These are phyloP conservation scores for Neurospora sp. DNA, from an alignment of 2,329 filamentous ascomycete species.

Conservation along the genomic window DNA sequence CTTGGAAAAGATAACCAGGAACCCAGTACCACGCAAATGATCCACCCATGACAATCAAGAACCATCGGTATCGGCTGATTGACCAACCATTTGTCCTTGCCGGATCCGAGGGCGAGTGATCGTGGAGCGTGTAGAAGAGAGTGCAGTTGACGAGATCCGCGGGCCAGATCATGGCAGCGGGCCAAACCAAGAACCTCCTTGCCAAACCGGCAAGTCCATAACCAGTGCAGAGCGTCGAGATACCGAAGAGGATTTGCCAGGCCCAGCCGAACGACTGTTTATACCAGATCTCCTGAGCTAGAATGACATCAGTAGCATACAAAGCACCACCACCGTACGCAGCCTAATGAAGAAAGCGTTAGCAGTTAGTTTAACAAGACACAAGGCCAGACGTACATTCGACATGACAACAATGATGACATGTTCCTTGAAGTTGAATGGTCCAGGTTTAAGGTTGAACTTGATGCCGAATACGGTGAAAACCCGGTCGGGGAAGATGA, in stretches of 20 bases:
- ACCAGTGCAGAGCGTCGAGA: slow-evolving; percentile 54
- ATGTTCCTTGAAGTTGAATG: slow-evolving; percentile 54
- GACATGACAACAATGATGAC: slow-evolving; percentile 55
- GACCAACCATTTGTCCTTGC: slow-evolving; percentile 47
- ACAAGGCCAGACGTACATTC: slow-evolving; percentile 36
- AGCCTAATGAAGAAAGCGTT: slow-evolving; percentile 28
- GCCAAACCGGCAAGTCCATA: slow-evolving; percentile 53
- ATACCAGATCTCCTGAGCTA: slow-evolving; percentile 47
- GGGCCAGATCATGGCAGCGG: slow-evolving; percentile 57
- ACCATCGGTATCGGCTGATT: slow-evolving; percentile 54
- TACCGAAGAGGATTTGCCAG: slow-evolving; percentile 49
- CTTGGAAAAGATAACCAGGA: slow-evolving; percentile 46
- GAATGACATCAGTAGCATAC: slow-evolving; percentile 45
- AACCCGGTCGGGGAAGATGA: slow-evolving; percentile 42
- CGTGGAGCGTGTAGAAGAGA: slow-evolving; percentile 56
- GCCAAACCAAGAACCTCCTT: slow-evolving; percentile 49
- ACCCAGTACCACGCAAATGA: slow-evolving; percentile 48
- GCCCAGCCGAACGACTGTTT: slow-evolving; percentile 46
- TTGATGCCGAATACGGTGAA: slow-evolving; percentile 42
- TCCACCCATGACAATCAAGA: slow-evolving; percentile 44
- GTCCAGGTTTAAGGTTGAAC: slow-evolving; percentile 47
- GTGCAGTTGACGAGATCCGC: slow-evolving; percentile 50
- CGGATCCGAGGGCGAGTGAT: slow-evolving; percentile 44
- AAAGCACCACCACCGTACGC: slow-evolving; percentile 48
- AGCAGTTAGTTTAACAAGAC: slow-evolving; percentile 2